Evolutionary conservation across 2,329 filamentous ascomycete species (phyloP), one percentile per base, ranked within the genome.

Genomic region (Mollisiaceae sp.): DNA sequence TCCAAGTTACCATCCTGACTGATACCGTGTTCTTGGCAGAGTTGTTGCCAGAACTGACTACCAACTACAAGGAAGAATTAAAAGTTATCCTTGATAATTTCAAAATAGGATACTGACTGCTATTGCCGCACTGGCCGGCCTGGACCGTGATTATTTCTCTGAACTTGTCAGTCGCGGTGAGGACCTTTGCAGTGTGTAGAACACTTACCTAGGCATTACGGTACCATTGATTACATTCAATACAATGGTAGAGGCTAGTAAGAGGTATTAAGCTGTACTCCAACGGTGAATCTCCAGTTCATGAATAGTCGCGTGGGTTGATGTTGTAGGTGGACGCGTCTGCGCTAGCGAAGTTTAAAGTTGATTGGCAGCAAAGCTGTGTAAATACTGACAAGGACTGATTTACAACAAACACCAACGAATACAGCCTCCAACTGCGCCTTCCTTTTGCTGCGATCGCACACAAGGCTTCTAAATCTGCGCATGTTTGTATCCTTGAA

Each of bases 91-190:
- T 35, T 39, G 15, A n/a, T n/a, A 32, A 47, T n/a, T 27, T 38
- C 3, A 12, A 43, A 12, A n/a, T 63, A 62, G 64, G 64, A 64
- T 63, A 91, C 92, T 84, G 78, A 97, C 94, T 94, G 88, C 94
- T 97, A 83, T 98, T 98, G 86, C 94, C 95, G 86, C 95, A 98
- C 82, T 98, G 95, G 86, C 95, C 95, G 71, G 96, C 94, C 82
- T 99, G 95, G 75, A 99, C 91, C 69, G 96, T 99, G 80, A 99
- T 99, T 76, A 99, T 99, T 87, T 99, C 95, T 81, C 95, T 97
- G 1, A 63, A 60, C 27, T 43, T 54, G 50, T 54, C 24, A 54
- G 50, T 54, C 27, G 20, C 22, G 50, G 27, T 35, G 22, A 35
- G 32, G 18, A 27, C n/a, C 4, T 32, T 22, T 22, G 27, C 27